A percentile compares a stretch with the other conserved stretches of the same genome.
Evolutionary conservation across 352 stramenopile species (phyloP).

Genomic region (Elongisporangium senticosum): DNA sequence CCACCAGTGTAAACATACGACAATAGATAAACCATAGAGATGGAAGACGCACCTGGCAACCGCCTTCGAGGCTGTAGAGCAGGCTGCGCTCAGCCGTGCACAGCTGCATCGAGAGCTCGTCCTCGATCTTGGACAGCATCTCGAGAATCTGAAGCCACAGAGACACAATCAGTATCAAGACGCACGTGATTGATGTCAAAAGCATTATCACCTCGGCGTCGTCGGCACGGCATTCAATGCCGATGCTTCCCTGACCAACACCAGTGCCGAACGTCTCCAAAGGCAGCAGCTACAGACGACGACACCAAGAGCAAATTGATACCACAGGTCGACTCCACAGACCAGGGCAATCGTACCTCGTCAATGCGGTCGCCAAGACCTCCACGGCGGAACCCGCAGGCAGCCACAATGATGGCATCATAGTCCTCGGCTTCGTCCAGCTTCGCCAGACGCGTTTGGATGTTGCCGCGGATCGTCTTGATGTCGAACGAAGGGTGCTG

Average conservation of each 20-base stretch:
- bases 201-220: constrained; percentile 41
- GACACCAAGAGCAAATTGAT: not conserved
- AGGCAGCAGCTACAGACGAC: constrained; percentile 33
- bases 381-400: constrained; percentile 74
- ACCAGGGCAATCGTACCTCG: constrained; percentile 21
- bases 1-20: not conserved
- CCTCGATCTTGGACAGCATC: constrained; percentile 72
- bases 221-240: constrained; percentile 72
- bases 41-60: constrained; percentile 60
- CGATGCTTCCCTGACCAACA: constrained; percentile 83
- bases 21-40: too few relatives aligned
- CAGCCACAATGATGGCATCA: constrained; percentile 84
- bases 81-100: constrained; percentile 82
- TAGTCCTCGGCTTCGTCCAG: constrained; percentile 81
- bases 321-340: not conserved
- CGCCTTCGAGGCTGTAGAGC: constrained; percentile 75
- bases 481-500: constrained; percentile 71
- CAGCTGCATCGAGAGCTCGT: constrained; percentile 70
- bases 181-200: constrained; percentile 3
- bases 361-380: constrained; percentile 69
- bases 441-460: constrained; percentile 83
- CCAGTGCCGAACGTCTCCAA: constrained; percentile 74
- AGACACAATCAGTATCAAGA: constrained; percentile 1
- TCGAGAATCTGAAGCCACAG: constrained; percentile 37
- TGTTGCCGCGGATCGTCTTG: constrained; percentile 85